Conservation (phyloP, 352 stramenopile species). For the Plasmopara viticola region DNA sequence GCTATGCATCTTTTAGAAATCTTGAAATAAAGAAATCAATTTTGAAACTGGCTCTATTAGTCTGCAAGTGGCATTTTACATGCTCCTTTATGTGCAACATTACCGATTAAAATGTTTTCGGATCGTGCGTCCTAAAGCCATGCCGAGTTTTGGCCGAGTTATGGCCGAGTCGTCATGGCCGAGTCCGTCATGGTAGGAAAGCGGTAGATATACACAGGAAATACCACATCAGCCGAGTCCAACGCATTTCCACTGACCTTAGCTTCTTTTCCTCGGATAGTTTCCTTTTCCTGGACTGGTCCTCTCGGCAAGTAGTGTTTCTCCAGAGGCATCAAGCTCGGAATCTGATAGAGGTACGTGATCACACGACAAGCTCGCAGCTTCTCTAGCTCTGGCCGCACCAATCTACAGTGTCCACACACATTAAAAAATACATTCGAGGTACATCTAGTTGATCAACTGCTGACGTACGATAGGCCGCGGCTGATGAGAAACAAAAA, state of each 20-base stretch:
- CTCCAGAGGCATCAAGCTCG: conserved; percentile 24
- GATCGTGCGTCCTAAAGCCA: too few relatives aligned
- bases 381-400: conserved; percentile 44
- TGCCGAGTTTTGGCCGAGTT: too few relatives aligned
- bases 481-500: conserved; percentile 80
- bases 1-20: too few relatives aligned
- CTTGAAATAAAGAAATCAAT: too few relatives aligned
- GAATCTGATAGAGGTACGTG: conserved; percentile 75
- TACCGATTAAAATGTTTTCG: too few relatives aligned
- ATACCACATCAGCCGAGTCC: conserved; percentile 31
- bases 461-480: conserved; percentile 43
- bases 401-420: conserved; percentile 26
- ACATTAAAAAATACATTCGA: background rate
- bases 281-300: background rate
- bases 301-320: conserved; percentile 41
- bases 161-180: too few relatives aligned
- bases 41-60: too few relatives aligned
- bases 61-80: too few relatives aligned
- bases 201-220: conserved; percentile 73
- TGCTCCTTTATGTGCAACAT: too few relatives aligned
- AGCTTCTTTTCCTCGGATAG: conserved; percentile 1
- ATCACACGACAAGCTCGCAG: conserved; percentile 44
- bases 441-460: background rate
- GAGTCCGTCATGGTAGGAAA: conserved; percentile 26
- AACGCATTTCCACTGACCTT: conserved; percentile 3